phyloP scores from a whole-genome alignment of 2,329 filamentous ascomycete species.

The Elsinoe batatas region DNA sequence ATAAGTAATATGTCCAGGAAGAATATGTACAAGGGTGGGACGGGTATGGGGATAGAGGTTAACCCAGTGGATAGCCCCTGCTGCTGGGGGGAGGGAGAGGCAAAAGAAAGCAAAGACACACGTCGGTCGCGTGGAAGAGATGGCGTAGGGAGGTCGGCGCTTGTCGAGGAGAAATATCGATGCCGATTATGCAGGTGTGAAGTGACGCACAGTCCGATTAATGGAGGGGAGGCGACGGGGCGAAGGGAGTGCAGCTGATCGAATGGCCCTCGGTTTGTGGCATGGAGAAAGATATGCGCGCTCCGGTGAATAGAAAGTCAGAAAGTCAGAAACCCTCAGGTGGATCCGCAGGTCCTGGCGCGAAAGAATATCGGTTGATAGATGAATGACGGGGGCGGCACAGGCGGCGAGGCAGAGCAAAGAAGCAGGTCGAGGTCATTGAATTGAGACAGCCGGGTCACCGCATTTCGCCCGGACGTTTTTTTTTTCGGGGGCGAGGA shows the following conservation, averaged over 20 bases:
- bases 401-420: background rate
- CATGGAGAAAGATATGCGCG: background rate
- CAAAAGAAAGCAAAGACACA: background rate
- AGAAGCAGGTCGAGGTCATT: background rate
- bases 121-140: background rate
- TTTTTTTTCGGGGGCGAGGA: background rate
- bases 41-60: constrained; percentile 1
- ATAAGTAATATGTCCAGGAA: constrained; percentile 4
- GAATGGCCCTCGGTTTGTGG: background rate
- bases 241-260: background rate
- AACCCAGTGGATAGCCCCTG: background rate
- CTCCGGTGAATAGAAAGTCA: background rate
- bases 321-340: background rate
- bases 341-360: constrained; percentile 1
- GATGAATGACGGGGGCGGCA: constrained; percentile 1
- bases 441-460: constrained; percentile 5
- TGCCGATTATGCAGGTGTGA: constrained; percentile 1
- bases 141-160: background rate
- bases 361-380: background rate
- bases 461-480: constrained; percentile 1
- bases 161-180: constrained; percentile 7
- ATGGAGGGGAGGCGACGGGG: background rate
- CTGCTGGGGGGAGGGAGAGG: background rate
- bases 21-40: background rate
- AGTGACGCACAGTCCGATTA: constrained; percentile 6